Conservation (phyloP, 257 asterid genomes). For the Solanum okadae region DNA sequence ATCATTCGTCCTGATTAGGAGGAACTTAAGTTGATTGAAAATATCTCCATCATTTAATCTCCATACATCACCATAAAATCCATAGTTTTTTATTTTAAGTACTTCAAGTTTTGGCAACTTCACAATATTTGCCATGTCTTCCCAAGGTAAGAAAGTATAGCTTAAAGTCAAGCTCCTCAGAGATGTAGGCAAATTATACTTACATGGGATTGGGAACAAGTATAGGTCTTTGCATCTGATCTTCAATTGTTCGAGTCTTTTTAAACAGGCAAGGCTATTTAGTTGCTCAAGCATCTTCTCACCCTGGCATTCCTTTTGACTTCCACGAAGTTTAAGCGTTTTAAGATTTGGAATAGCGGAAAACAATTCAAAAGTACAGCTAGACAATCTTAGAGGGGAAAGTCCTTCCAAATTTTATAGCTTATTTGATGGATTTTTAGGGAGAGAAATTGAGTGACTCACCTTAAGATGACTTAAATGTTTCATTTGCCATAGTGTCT, state of each 20-base stretch:
- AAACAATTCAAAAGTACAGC: background rate
- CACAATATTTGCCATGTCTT: background rate
- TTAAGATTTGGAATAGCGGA: background rate
- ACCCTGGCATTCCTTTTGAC: background rate
- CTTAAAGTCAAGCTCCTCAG: background rate
- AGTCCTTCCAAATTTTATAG: background rate
- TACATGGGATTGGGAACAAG: background rate
- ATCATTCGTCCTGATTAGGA: background rate
- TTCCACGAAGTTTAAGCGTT: background rate
- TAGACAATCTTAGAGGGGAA: background rate
- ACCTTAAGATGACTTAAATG: background rate
- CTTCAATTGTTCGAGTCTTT: background rate
- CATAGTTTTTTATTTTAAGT: background rate
- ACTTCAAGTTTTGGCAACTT: background rate
- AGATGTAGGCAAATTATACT: background rate
- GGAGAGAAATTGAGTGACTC: background rate
- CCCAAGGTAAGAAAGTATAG: background rate
- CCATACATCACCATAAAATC: background rate
- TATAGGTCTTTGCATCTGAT: background rate
- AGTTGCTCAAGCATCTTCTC: background rate
- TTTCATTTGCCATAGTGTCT: background rate
- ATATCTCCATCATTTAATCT: background rate
- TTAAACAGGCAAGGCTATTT: background rate
- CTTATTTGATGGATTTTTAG: background rate
- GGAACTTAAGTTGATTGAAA: background rate